phyloP scores from a whole-genome alignment of 345 rosid genomes.

The Salix exigua region DNA sequence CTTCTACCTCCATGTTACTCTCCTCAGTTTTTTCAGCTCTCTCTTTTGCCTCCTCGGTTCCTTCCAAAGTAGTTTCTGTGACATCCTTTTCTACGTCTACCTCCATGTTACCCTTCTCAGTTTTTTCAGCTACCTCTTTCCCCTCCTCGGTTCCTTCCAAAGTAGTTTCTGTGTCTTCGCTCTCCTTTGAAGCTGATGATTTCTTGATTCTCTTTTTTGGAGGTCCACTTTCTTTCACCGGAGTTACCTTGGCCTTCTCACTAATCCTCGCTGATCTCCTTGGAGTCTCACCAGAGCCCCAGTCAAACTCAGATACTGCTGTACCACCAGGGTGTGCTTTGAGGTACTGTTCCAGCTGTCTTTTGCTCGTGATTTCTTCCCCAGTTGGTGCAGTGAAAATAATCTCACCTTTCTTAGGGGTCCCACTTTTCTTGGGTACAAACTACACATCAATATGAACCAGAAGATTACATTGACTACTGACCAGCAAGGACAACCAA shows the following conservation, averaged over 20 bases:
- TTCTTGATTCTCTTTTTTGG: constrained; percentile 24
- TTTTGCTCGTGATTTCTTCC: constrained; percentile 27
- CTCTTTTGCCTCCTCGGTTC: constrained; percentile 31
- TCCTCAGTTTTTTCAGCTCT: constrained; percentile 35
- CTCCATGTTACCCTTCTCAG: constrained; percentile 17
- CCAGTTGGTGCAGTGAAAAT: constrained; percentile 31
- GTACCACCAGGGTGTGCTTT: constrained; percentile 34
- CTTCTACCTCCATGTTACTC: constrained; percentile 12
- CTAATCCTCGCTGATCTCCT: constrained; percentile 33
- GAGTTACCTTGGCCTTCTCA: constrained; percentile 24
- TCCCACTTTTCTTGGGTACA: constrained; percentile 17
- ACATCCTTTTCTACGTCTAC: constrained; percentile 5
- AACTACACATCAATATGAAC: constrained; percentile 8
- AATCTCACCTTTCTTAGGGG: constrained; percentile 22
- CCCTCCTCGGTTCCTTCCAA: constrained; percentile 18
- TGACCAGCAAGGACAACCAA: not conserved
- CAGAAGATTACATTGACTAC: constrained; percentile 2
- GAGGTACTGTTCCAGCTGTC: constrained; percentile 35
- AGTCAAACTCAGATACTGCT: constrained; percentile 25
- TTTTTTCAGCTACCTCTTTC: constrained; percentile 41
- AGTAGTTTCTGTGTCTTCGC: constrained; percentile 13
- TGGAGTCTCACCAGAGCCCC: constrained; percentile 36
- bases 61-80: constrained; percentile 13
- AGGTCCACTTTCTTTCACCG: constrained; percentile 12
- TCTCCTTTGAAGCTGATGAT: constrained; percentile 15